phyloP scores from a whole-genome alignment of 495 filamentous ascomycete genomes.

The Neohortaea acidophila region DNA sequence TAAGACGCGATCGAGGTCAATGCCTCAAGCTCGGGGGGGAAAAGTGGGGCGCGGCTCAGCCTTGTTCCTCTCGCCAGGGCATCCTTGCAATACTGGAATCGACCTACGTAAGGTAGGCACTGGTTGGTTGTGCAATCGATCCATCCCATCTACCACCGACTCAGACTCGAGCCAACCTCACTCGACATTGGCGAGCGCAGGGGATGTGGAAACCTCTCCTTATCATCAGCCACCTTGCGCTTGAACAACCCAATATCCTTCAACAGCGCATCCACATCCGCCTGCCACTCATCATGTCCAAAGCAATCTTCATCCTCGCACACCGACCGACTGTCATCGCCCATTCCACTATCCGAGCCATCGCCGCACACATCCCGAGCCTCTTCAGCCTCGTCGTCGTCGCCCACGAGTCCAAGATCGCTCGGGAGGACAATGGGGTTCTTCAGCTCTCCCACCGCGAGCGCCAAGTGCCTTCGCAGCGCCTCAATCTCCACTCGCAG shows the following conservation, averaged over 20 bases:
- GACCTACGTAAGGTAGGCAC: too few relatives aligned
- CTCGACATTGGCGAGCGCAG: background rate
- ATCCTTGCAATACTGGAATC: too few relatives aligned
- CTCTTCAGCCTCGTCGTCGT: conserved; percentile 23
- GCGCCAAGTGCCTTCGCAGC: conserved; percentile 64
- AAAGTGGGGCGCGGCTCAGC: too few relatives aligned
- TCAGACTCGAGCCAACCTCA: too few relatives aligned
- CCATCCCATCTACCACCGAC: too few relatives aligned
- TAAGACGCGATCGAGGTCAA: too few relatives aligned
- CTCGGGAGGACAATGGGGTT: conserved; percentile 61
- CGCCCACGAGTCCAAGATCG: conserved; percentile 16
- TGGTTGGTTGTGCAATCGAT: too few relatives aligned
- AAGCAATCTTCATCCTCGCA: conserved; percentile 19
- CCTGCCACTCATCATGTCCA: conserved; percentile 31
- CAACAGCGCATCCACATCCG: conserved; percentile 48
- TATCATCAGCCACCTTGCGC: conserved; percentile 68
- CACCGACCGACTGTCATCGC: conserved; percentile 11
- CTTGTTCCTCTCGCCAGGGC: too few relatives aligned
- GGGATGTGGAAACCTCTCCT: conserved; percentile 31
- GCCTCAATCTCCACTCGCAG: conserved; percentile 81
- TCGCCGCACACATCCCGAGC: conserved; percentile 23
- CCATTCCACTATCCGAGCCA: conserved; percentile 14
- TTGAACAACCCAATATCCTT: conserved; percentile 68
- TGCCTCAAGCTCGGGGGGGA: too few relatives aligned
- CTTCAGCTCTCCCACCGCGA: conserved; percentile 71